Evolutionary conservation across 2,329 filamentous ascomycete genomes (phyloP).

Genomic region (Ophiostoma himal-ulmi): DNA sequence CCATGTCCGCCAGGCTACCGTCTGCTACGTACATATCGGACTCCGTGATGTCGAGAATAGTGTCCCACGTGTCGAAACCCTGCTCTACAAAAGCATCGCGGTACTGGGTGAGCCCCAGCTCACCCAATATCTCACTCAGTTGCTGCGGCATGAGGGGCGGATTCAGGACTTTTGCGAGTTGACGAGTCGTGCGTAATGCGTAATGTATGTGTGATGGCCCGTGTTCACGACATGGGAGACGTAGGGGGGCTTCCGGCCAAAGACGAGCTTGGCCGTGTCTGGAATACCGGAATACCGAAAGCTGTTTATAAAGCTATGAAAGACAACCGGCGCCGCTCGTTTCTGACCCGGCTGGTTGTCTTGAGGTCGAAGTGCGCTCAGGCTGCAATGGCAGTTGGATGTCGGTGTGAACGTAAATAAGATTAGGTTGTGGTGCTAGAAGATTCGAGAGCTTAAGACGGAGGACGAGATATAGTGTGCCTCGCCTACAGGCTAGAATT

Average conservation of each 20-base stretch:
- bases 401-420: neutral
- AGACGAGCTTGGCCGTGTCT: neutral
- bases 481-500: too few relatives aligned
- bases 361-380: neutral
- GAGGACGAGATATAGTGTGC: too few relatives aligned
- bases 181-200: constrained; percentile 5
- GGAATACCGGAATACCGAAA: neutral
- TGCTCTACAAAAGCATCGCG: constrained; percentile 66
- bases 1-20: neutral
- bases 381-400: neutral
- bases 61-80: constrained; percentile 81
- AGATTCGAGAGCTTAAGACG: too few relatives aligned
- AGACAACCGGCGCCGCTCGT: constrained; percentile 12
- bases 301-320: neutral
- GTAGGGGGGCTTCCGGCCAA: constrained; percentile 8
- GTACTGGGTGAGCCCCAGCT: constrained; percentile 75
- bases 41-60: constrained; percentile 76
- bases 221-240: constrained; percentile 13
- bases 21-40: constrained; percentile 63
- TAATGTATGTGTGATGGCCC: neutral
- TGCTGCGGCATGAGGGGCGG: constrained; percentile 50
- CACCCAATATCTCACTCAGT: constrained; percentile 61
- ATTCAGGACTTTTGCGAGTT: neutral
- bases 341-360: constrained; percentile 12
- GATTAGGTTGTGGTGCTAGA: neutral